A percentile compares a stretch with the other conserved stretches of the same genome.
Evolutionary conservation across 192 early-diverging fungal genomes (phyloP).

Genomic region (Coemansia sp.): DNA sequence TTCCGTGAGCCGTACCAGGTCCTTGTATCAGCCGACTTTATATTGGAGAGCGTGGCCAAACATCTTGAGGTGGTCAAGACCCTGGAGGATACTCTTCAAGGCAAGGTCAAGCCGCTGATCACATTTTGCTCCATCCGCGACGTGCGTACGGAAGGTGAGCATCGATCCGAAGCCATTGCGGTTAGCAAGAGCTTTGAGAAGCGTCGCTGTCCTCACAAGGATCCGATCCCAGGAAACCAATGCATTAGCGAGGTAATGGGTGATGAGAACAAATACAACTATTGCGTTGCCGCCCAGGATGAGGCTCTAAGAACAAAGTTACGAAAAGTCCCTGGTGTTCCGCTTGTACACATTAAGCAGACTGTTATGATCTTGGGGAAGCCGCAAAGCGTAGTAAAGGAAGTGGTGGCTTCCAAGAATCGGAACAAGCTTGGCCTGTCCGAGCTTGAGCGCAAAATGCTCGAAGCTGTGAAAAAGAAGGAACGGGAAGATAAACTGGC

Average conservation of each 20-base stretch:
- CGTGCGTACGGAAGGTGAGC: conserved; percentile 65
- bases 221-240: conserved; percentile 56
- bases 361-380: conserved; percentile 81
- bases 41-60: conserved; percentile 63
- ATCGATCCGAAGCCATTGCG: conserved; percentile 59
- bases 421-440: conserved; percentile 57
- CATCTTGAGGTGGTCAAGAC: conserved; percentile 63
- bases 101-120: conserved; percentile 62
- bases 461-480: conserved; percentile 56
- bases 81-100: conserved; percentile 67
- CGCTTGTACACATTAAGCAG: conserved; percentile 82
- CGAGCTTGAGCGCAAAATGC: conserved; percentile 55
- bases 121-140: conserved; percentile 78
- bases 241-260: conserved; percentile 81
- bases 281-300: conserved; percentile 85
- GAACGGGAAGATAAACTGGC: conserved; percentile 24
- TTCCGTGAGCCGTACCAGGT: conserved; percentile 95
- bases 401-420: conserved; percentile 30
- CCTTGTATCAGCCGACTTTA: conserved; percentile 81
- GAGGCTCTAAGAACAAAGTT: conserved; percentile 62
- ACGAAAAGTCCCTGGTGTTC: conserved; percentile 74
- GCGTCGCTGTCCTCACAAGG: conserved; percentile 76
- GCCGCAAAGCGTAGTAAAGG: conserved; percentile 57
- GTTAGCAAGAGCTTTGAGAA: conserved; percentile 71
- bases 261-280: conserved; percentile 74